phyloP scores from a whole-genome alignment of 164 flowering plant genomes.

The Brasenia schreberi region DNA sequence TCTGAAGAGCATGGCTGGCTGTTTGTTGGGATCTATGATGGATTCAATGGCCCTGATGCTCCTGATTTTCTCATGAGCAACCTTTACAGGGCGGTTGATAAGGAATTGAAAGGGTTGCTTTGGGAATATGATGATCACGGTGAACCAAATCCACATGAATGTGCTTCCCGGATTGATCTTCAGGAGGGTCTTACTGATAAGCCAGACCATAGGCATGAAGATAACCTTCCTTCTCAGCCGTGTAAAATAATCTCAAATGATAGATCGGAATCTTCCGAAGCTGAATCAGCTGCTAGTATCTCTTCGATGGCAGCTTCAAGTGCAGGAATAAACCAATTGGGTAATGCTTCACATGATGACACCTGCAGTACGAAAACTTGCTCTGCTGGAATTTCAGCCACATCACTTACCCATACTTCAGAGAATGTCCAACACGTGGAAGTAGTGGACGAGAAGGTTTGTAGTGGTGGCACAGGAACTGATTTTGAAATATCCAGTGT shows the following conservation, averaged over 20 bases:
- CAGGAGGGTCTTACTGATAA: constrained; percentile 5
- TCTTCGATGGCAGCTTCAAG: neutral
- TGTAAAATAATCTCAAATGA: constrained; percentile 7
- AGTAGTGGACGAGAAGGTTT: constrained; percentile 27
- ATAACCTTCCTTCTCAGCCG: constrained; percentile 5
- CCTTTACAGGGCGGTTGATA: constrained; percentile 44
- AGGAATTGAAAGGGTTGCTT: constrained; percentile 48
- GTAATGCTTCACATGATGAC: neutral
- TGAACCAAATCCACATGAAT: constrained; percentile 9
- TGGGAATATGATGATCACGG: constrained; percentile 43
- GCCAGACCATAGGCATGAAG: constrained; percentile 10
- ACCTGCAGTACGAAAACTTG: neutral
- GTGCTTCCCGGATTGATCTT: constrained; percentile 7
- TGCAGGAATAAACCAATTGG: neutral
- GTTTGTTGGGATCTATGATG: constrained; percentile 48
- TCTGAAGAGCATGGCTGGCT: constrained; percentile 44
- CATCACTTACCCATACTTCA: neutral
- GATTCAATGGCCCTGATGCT: constrained; percentile 42
- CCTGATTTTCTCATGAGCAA: constrained; percentile 55
- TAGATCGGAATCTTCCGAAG: constrained; percentile 10
- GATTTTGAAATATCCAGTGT: constrained; percentile 5
- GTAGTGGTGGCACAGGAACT: constrained; percentile 1
- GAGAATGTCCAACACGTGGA: constrained; percentile 6
- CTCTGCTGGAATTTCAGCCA: neutral
- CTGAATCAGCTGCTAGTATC: neutral